Conservation (phyloP, 371 early-diverging fungal genomes). For the Rhizomucor pusillus region DNA sequence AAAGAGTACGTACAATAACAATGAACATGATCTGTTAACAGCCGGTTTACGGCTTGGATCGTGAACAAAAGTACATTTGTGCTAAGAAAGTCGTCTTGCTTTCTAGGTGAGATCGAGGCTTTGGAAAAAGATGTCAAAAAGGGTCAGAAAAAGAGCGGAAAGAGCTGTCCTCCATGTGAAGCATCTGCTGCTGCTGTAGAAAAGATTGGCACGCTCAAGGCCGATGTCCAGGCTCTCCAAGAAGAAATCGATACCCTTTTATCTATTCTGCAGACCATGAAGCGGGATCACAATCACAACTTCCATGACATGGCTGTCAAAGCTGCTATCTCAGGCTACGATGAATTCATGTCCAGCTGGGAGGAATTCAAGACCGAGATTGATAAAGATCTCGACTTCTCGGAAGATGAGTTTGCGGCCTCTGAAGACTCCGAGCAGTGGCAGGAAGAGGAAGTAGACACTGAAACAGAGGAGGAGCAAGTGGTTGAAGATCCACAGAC, state of each 20-base stretch:
- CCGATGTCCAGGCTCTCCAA: conserved; percentile 29
- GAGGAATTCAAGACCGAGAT: conserved; percentile 23
- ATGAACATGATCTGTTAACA: not conserved
- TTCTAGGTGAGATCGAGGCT: conserved; percentile 21
- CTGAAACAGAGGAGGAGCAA: conserved; percentile 14
- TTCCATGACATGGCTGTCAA: conserved; percentile 78
- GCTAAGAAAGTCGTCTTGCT: no score
- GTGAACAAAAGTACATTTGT: not conserved
- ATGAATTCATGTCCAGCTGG: conserved; percentile 50
- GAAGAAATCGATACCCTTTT: conserved; percentile 39
- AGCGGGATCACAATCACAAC: conserved; percentile 72
- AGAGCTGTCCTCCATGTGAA: conserved; percentile 12
- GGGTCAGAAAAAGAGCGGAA: conserved; percentile 10
- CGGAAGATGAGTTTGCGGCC: conserved; percentile 3
- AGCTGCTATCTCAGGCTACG: conserved; percentile 58
- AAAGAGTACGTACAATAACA: conserved; percentile 10
- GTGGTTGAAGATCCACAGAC: conserved; percentile 9
- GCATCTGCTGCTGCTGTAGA: not conserved
- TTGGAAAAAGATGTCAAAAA: conserved; percentile 20
- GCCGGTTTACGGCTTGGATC: not conserved
- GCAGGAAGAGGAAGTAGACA: conserved; percentile 5
- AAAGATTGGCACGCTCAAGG: conserved; percentile 27
- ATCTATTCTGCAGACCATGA: conserved; percentile 55
- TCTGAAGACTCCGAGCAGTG: no score
- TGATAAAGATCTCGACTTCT: conserved; percentile 23